These are phyloP conservation scores for Podospora anserina DNA, from an alignment of 495 filamentous ascomycete species.

Conservation along the genomic window DNA sequence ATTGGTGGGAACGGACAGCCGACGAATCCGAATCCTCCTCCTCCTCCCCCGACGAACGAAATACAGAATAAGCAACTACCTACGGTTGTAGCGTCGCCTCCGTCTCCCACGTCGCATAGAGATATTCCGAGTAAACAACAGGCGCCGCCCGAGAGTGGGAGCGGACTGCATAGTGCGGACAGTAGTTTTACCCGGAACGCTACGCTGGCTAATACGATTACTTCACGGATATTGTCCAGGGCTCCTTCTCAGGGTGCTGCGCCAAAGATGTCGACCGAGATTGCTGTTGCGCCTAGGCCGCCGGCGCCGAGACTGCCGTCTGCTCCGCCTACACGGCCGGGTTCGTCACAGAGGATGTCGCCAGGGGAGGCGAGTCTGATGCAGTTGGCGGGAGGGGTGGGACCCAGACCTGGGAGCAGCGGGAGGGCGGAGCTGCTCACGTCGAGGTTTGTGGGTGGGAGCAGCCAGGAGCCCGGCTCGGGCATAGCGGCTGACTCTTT, in stretches of 20 bases:
- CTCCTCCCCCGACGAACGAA: constrained; percentile 16
- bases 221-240: constrained; percentile 57
- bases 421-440: constrained; percentile 47
- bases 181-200: constrained; percentile 28
- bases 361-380: constrained; percentile 23
- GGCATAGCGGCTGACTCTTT: constrained; percentile 31
- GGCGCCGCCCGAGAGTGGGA: constrained; percentile 11
- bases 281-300: constrained; percentile 40
- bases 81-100: neutral
- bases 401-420: constrained; percentile 40
- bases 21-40: constrained; percentile 7
- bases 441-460: constrained; percentile 48
- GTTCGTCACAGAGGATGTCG: constrained; percentile 39
- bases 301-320: neutral
- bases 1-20: constrained; percentile 38
- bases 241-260: constrained; percentile 53
- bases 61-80: neutral
- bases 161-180: constrained; percentile 10
- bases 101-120: constrained; percentile 3
- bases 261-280: constrained; percentile 58
- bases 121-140: constrained; percentile 3
- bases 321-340: constrained; percentile 20
- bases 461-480: constrained; percentile 39
- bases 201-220: constrained; percentile 49
- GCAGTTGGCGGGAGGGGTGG: constrained; percentile 20